Evolutionary conservation across 2,329 filamentous ascomycete genomes (phyloP).

Genomic region (Nigrospora sphaerica): DNA sequence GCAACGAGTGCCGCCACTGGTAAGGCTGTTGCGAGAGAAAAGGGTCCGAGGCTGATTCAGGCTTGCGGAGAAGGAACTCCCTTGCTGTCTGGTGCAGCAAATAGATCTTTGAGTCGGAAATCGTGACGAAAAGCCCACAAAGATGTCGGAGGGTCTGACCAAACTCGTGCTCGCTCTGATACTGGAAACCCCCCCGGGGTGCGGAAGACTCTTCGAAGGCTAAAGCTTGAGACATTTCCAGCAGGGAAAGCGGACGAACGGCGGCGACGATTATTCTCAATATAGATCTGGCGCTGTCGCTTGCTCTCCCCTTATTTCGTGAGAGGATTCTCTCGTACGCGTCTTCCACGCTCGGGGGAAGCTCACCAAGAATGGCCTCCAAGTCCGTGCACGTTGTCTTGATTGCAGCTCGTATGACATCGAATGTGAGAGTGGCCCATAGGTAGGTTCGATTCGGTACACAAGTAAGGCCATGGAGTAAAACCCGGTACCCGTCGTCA

Average conservation of each 20-base stretch:
- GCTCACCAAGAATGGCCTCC: constrained; percentile 5
- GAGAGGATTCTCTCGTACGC: constrained; percentile 28
- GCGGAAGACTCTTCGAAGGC: constrained; percentile 21
- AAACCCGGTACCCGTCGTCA: background rate
- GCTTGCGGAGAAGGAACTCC: constrained; percentile 4
- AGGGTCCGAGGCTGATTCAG: background rate
- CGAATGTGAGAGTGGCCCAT: constrained; percentile 14
- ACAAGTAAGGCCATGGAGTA: constrained; percentile 6
- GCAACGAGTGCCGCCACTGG: constrained; percentile 6
- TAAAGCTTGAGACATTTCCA: constrained; percentile 23
- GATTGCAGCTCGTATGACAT: constrained; percentile 8
- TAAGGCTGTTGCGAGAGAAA: background rate
- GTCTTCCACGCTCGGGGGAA: constrained; percentile 18
- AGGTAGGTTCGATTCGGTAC: constrained; percentile 16
- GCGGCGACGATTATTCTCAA: constrained; percentile 27
- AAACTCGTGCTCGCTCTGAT: background rate
- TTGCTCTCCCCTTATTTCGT: constrained; percentile 13
- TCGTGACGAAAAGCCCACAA: constrained; percentile 9
- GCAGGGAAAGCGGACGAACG: constrained; percentile 20
- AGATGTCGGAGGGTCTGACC: constrained; percentile 1
- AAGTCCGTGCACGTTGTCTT: constrained; percentile 5
- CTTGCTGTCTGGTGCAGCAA: constrained; percentile 10
- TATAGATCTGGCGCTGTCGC: constrained; percentile 17
- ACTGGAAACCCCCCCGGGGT: constrained; percentile 37
- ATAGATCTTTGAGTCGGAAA: constrained; percentile 4